Evolutionary conservation across 2,329 filamentous ascomycete genomes (phyloP).

Genomic region (Triangularia verruculosa): DNA sequence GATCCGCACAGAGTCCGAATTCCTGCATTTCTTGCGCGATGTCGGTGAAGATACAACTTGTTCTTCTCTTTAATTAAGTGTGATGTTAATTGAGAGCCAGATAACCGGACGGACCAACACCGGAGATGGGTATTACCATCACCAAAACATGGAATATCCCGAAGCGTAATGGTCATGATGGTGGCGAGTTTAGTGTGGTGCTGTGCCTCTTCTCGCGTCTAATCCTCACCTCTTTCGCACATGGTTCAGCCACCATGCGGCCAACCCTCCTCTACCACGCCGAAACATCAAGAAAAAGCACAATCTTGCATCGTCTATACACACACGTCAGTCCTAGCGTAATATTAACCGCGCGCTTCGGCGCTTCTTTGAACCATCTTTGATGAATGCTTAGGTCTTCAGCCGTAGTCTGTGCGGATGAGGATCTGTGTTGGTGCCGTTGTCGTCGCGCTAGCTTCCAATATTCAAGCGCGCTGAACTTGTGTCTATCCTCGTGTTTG

Average conservation of each 20-base stretch:
- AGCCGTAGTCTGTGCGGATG: neutral
- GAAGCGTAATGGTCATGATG: neutral
- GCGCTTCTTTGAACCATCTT: neutral
- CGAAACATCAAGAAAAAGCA: neutral
- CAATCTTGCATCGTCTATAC: neutral
- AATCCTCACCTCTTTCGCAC: neutral
- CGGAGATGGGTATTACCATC: neutral
- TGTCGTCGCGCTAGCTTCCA: neutral
- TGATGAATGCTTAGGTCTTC: neutral
- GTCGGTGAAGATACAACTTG: neutral
- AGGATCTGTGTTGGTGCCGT: no score
- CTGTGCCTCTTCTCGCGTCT: neutral
- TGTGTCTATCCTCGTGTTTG: neutral
- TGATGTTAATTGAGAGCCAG: neutral
- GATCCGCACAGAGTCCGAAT: neutral
- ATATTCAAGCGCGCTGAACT: neutral
- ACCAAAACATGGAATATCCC: neutral
- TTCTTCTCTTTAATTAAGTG: no score
- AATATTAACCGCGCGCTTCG: neutral
- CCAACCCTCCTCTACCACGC: no score
- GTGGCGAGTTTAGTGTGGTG: neutral
- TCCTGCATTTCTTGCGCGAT: neutral
- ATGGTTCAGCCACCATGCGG: neutral
- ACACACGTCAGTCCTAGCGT: neutral
- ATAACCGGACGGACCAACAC: neutral